Percentiles rank a stretch among this genome's conserved stretches.
Evolutionary conservation across 768 basidiomycete species (phyloP).

Genomic region (Tulasnella sp.): DNA sequence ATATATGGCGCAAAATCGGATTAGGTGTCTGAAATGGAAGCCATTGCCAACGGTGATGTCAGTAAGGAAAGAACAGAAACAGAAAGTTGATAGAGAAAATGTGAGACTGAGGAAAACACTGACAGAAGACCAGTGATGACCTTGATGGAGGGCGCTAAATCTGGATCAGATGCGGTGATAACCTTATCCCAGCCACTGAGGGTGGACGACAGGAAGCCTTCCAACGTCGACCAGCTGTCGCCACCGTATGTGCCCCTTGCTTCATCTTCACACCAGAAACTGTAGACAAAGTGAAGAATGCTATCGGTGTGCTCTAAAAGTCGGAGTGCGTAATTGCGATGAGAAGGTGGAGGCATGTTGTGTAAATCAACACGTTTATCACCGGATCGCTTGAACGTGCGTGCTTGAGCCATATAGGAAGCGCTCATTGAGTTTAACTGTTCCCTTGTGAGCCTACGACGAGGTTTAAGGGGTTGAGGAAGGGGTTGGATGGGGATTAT

Average conservation of each 20-base stretch:
- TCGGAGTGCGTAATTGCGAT: no score
- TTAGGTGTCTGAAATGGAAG: slow-evolving; percentile 9
- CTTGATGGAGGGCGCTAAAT: neutral
- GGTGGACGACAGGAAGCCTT: slow-evolving; percentile 1
- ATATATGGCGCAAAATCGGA: slow-evolving; percentile 7
- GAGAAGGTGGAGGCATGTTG: no score
- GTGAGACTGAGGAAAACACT: slow-evolving; percentile 1
- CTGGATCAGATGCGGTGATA: neutral
- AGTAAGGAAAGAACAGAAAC: neutral
- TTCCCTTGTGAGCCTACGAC: neutral
- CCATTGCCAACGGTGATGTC: no score
- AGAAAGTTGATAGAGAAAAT: slow-evolving; percentile 4
- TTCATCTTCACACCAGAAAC: slow-evolving; percentile 2
- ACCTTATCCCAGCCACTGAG: slow-evolving; percentile 1
- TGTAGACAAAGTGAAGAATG: slow-evolving; percentile 11
- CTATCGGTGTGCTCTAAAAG: slow-evolving; percentile 8
- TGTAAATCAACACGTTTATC: neutral
- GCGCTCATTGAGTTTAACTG: neutral
- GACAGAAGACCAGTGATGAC: slow-evolving; percentile 8
- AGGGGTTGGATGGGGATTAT: neutral
- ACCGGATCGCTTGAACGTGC: slow-evolving; percentile 10
- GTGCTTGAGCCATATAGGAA: slow-evolving; percentile 4
- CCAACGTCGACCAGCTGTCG: slow-evolving; percentile 4
- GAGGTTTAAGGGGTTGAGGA: neutral
- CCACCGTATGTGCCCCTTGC: neutral